Evolutionary conservation across 495 filamentous ascomycete species (phyloP).

Genomic region (Aspergillus mulundensis): DNA sequence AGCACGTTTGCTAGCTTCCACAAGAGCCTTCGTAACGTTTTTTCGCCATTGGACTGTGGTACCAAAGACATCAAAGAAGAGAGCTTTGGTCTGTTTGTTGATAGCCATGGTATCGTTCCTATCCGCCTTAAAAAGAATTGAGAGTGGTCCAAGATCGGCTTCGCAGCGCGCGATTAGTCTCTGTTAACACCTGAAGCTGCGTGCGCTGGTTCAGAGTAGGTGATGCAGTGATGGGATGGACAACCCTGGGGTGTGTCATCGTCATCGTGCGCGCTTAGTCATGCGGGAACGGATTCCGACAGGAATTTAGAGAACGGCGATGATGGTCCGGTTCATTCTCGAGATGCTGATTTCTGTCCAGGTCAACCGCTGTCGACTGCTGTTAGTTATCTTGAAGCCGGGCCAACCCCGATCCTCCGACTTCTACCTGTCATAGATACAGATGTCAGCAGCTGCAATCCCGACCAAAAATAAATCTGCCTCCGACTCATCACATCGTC

Average conservation of each 20-base stretch:
- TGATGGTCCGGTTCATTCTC: background rate
- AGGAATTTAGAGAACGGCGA: background rate
- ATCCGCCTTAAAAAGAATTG: background rate
- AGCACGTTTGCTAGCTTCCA: conserved; percentile 28
- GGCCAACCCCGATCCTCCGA: too few species aligned
- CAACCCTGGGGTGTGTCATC: background rate
- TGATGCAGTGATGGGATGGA: too few species aligned
- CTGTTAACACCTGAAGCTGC: too few species aligned
- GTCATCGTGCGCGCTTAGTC: background rate
- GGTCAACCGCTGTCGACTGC: background rate
- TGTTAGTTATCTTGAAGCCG: too few species aligned
- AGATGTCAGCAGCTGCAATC: too few species aligned
- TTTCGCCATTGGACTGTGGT: conserved; percentile 72
- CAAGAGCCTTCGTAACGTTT: conserved; percentile 53
- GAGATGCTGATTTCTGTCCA: background rate
- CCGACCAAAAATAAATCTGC: background rate
- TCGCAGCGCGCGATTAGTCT: too few species aligned
- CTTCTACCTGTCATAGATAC: too few species aligned
- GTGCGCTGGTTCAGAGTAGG: too few species aligned
- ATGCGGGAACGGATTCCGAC: background rate
- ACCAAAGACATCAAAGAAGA: conserved; percentile 71
- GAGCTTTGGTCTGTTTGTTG: conserved; percentile 33
- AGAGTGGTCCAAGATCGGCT: too few species aligned
- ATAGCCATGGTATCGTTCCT: conserved; percentile 23
- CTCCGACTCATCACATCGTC: conserved; percentile 18